These are phyloP conservation scores for Paramyrothecium sp. DNA, from an alignment of 2,329 filamentous ascomycete species.

Conservation along the genomic window DNA sequence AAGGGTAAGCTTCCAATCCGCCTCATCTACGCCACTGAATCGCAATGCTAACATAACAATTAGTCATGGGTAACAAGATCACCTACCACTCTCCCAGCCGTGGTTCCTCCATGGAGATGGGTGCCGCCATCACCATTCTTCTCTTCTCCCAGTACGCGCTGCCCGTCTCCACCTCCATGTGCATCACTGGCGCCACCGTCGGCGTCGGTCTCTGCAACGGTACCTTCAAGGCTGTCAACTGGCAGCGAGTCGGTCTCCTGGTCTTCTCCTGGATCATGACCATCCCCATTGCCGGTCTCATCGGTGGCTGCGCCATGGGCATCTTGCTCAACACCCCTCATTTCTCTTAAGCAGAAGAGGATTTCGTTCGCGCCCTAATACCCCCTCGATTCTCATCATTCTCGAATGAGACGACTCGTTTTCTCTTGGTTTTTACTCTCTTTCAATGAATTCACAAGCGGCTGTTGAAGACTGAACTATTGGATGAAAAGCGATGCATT, in stretches of 20 bases:
- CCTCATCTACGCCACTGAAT: not conserved
- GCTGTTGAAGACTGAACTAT: not conserved
- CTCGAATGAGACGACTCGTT: not conserved
- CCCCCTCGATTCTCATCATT: not conserved
- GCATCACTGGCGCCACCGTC: conserved; percentile 76
- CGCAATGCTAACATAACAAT: conserved; percentile 13
- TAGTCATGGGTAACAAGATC: conserved; percentile 79
- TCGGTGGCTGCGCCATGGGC: conserved; percentile 39
- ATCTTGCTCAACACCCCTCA: conserved; percentile 39
- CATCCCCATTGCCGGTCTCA: conserved; percentile 39
- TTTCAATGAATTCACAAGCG: not conserved
- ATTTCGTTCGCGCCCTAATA: not conserved
- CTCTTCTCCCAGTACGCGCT: conserved; percentile 74
- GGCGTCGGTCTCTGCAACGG: conserved; percentile 79
- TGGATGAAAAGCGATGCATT: not conserved
- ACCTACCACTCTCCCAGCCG: conserved; percentile 63
- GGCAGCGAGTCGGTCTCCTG: conserved; percentile 67
- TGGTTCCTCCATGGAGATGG: conserved; percentile 75
- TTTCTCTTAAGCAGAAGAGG: conserved; percentile 16
- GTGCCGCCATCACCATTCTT: conserved; percentile 73
- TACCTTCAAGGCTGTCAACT: conserved; percentile 71
- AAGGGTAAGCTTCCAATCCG: conserved; percentile 53
- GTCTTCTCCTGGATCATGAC: conserved; percentile 59
- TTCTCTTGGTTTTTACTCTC: not conserved
- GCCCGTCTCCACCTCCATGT: conserved; percentile 76